Evolutionary conservation across 805 yeast species (phyloP).

Genomic region (Yarrowia sp.): DNA sequence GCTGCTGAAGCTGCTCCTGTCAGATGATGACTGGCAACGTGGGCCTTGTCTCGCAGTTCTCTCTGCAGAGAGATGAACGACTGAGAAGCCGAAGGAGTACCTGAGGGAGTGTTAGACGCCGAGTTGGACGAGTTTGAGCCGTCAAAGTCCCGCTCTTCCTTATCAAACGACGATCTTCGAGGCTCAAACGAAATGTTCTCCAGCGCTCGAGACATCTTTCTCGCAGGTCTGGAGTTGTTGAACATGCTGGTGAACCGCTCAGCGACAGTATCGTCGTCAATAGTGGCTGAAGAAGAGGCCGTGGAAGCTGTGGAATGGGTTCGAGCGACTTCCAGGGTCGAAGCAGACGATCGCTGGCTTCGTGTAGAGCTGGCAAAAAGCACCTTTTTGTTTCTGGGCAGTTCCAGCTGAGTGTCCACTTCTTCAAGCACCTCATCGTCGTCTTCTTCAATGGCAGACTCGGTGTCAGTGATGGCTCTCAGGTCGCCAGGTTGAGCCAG

Average conservation of each 20-base stretch:
- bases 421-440: slow-evolving; percentile 17
- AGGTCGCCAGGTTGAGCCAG: slow-evolving; percentile 7
- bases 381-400: slow-evolving; percentile 20
- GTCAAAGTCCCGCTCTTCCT: not conserved
- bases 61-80: slow-evolving; percentile 17
- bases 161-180: slow-evolving; percentile 1
- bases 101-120: slow-evolving; percentile 10
- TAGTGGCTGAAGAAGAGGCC: slow-evolving; percentile 13
- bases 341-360: slow-evolving; percentile 17
- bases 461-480: slow-evolving; percentile 13
- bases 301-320: slow-evolving; percentile 15
- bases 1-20: slow-evolving; percentile 18
- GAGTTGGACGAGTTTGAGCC: slow-evolving; percentile 1
- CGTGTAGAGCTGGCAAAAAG: slow-evolving; percentile 13
- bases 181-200: slow-evolving; percentile 32
- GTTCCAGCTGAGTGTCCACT: slow-evolving; percentile 3
- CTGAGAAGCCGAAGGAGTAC: slow-evolving; percentile 19
- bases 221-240: slow-evolving; percentile 5
- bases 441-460: slow-evolving; percentile 7
- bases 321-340: slow-evolving; percentile 4
- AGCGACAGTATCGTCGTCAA: slow-evolving; percentile 22
- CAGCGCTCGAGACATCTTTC: slow-evolving; percentile 32
- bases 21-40: slow-evolving; percentile 15
- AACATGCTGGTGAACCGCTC: slow-evolving; percentile 27
- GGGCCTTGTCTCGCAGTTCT: slow-evolving; percentile 25